Evolutionary conservation across 2,329 filamentous ascomycete genomes (phyloP).

Genomic region (Diaporthe eres): DNA sequence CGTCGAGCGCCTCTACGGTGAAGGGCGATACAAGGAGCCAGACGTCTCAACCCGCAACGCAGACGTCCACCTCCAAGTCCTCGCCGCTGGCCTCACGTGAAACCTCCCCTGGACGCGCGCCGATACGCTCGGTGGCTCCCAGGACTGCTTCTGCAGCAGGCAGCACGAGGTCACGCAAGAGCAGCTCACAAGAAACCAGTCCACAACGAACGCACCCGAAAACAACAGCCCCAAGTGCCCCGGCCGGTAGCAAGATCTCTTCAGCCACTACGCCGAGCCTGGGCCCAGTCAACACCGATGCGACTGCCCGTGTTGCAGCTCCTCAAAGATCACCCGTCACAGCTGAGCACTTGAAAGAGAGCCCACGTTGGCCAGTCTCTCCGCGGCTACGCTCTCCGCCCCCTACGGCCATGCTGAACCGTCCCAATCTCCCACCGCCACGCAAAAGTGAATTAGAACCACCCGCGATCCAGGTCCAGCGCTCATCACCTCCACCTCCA

Average conservation of each 20-base stretch:
- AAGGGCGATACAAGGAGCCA: slow-evolving; percentile 44
- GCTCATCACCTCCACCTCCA: slow-evolving; percentile 58
- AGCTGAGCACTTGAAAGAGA: slow-evolving; percentile 65
- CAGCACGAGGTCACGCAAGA: slow-evolving; percentile 72
- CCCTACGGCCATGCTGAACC: slow-evolving; percentile 62
- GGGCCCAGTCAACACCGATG: slow-evolving; percentile 72
- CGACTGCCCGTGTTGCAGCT: slow-evolving; percentile 71
- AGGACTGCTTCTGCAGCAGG: slow-evolving; percentile 51
- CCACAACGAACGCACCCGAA: slow-evolving; percentile 66
- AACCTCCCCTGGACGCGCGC: slow-evolving; percentile 61
- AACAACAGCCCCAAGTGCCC: slow-evolving; percentile 70
- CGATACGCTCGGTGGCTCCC: slow-evolving; percentile 51
- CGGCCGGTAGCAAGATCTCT: slow-evolving; percentile 77
- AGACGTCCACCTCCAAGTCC: slow-evolving; percentile 45
- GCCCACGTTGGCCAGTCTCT: slow-evolving; percentile 82
- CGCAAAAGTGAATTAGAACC: slow-evolving; percentile 65
- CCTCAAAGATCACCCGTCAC: slow-evolving; percentile 72
- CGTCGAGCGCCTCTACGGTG: slow-evolving; percentile 44
- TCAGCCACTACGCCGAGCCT: slow-evolving; percentile 77
- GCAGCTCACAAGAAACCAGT: slow-evolving; percentile 75
- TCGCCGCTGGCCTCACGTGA: slow-evolving; percentile 58
- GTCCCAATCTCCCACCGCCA: slow-evolving; percentile 59
- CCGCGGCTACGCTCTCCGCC: slow-evolving; percentile 84
- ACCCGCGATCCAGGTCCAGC: slow-evolving; percentile 67
- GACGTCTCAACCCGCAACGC: slow-evolving; percentile 41